These are phyloP conservation scores for Trichoderma asperelloides DNA, from an alignment of 495 filamentous ascomycete species.

Conservation along the genomic window DNA sequence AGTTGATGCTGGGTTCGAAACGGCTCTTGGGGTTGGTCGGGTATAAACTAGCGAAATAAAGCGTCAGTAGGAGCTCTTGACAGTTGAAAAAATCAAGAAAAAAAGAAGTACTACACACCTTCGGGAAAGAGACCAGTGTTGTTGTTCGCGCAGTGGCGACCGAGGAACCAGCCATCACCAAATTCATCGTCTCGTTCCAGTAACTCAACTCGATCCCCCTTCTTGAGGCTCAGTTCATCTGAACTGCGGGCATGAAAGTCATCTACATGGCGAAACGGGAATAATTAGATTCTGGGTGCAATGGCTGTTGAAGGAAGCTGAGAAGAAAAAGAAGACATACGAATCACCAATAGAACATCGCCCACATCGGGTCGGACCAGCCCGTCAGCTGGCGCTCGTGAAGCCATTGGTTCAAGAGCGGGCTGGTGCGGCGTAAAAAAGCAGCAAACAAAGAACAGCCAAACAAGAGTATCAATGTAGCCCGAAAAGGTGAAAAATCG, in stretches of 20 bases:
- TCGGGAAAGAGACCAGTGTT: slow-evolving; percentile 83
- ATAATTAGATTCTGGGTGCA: slow-evolving; percentile 13
- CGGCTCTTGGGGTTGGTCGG: slow-evolving; percentile 35
- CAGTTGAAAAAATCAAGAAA: neutral
- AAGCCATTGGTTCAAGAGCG: slow-evolving; percentile 32
- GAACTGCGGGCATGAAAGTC: slow-evolving; percentile 84
- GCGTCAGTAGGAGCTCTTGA: slow-evolving; percentile 1
- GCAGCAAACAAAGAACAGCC: neutral
- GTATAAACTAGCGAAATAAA: slow-evolving; percentile 38
- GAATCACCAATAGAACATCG: slow-evolving; percentile 65
- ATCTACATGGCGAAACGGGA: slow-evolving; percentile 36
- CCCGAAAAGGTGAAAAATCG: neutral
- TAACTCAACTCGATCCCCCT: slow-evolving; percentile 83
- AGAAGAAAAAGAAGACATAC: slow-evolving; percentile 44
- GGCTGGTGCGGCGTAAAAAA: neutral
- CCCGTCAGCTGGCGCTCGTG: slow-evolving; percentile 25
- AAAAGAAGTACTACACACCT: slow-evolving; percentile 44
- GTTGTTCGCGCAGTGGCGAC: slow-evolving; percentile 64
- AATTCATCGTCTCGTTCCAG: slow-evolving; percentile 96
- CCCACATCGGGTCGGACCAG: slow-evolving; percentile 49
- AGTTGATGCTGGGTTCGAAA: slow-evolving; percentile 13
- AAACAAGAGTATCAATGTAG: neutral
- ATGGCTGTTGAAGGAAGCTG: neutral
- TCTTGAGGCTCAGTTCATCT: slow-evolving; percentile 82
- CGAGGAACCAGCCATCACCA: slow-evolving; percentile 95